Conservation (phyloP, 495 filamentous ascomycete genomes). For the Xylaria scruposa region DNA sequence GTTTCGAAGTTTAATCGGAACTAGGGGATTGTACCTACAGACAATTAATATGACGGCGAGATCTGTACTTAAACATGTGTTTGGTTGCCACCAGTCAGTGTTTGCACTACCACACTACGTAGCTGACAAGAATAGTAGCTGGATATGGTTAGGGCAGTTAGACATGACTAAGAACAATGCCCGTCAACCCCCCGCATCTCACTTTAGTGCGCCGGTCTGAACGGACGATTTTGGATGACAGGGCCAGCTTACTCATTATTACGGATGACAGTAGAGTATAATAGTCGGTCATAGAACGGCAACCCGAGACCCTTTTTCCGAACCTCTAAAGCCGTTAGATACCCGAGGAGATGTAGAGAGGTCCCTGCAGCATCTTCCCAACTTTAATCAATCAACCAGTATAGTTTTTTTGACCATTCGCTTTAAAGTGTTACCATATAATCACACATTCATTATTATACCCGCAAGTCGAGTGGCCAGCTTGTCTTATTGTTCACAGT, state of each 20-base stretch:
- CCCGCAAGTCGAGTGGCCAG: background rate
- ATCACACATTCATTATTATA: background rate
- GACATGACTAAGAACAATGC: conserved; percentile 12
- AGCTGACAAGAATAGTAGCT: background rate
- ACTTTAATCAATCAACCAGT: background rate
- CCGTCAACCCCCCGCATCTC: background rate
- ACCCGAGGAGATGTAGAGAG: conserved; percentile 8
- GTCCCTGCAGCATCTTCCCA: conserved; percentile 6
- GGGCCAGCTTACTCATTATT: conserved; percentile 7
- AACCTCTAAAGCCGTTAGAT: background rate
- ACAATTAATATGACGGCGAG: background rate
- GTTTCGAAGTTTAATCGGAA: background rate
- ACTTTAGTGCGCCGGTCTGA: background rate
- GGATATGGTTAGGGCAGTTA: background rate
- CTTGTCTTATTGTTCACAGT: background rate
- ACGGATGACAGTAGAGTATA: background rate
- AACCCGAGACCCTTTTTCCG: background rate
- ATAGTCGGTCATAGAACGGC: background rate
- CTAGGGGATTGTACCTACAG: background rate
- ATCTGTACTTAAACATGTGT: background rate
- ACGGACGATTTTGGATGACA: background rate
- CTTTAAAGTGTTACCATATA: background rate
- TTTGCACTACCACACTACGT: background rate
- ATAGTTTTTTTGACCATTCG: background rate
- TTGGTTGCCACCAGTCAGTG: background rate